phyloP scores from a whole-genome alignment of 768 basidiomycete genomes.

The Kwoniella dejecticola region DNA sequence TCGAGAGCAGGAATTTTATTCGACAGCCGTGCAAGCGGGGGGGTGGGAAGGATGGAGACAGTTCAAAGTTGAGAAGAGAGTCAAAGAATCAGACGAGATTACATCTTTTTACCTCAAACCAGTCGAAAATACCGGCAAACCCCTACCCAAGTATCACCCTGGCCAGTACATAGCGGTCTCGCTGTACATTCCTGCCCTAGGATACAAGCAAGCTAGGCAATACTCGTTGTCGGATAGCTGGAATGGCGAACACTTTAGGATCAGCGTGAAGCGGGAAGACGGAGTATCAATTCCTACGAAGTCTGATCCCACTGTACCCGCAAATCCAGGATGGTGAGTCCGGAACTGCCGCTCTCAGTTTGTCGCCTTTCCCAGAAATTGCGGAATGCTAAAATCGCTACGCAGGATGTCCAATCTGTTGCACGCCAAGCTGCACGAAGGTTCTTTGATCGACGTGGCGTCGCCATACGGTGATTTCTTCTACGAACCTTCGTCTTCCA shows the following conservation, averaged over 20 bases:
- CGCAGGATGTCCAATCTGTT: slow-evolving; percentile 24
- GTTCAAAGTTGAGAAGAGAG: slow-evolving; percentile 20
- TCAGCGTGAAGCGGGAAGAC: slow-evolving; percentile 26
- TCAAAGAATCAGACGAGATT: slow-evolving; percentile 31
- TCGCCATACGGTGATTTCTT: slow-evolving; percentile 31
- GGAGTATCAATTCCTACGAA: slow-evolving; percentile 9
- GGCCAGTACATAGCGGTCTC: slow-evolving; percentile 33
- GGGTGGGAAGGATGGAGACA: slow-evolving; percentile 30
- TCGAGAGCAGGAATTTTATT: slow-evolving; percentile 23
- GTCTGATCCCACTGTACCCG: slow-evolving; percentile 4
- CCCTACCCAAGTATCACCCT: slow-evolving; percentile 19
- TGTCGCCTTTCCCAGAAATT: neutral
- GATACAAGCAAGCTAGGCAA: slow-evolving; percentile 32
- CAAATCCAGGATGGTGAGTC: slow-evolving; percentile 19
- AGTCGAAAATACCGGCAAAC: slow-evolving; percentile 6
- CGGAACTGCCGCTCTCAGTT: neutral
- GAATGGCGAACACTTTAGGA: slow-evolving; percentile 26
- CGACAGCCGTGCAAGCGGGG: slow-evolving; percentile 8
- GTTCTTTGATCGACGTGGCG: slow-evolving; percentile 27
- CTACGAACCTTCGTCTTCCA: slow-evolving; percentile 1
- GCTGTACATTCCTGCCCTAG: slow-evolving; percentile 15
- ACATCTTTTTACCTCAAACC: slow-evolving; percentile 31
- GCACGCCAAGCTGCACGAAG: slow-evolving; percentile 24
- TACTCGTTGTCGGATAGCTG: slow-evolving; percentile 30
- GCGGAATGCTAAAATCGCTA: neutral